Base-by-base conservation (phyloP, 78 protist genomes). In the Emiliania huxleyi region DNA sequence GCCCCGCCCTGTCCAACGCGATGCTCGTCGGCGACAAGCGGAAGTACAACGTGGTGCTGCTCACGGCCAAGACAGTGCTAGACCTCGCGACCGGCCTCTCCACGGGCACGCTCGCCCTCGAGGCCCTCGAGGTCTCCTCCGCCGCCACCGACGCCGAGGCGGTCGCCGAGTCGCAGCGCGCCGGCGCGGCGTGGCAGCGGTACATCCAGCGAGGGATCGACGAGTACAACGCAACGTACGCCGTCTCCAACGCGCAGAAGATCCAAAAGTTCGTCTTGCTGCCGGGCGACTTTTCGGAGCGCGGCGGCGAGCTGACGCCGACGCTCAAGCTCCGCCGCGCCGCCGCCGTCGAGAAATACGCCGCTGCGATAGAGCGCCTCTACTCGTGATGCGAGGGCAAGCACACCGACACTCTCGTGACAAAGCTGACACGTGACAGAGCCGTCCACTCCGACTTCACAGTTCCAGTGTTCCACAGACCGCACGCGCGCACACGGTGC, bases 261-360 rank as follows among this genome's bases (percentile, higher is more conserved):
- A 93, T 96, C 48, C 89, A 92, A 42, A 95, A 94, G 91, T 94
- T 45, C 91, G 90, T 56, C 73, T 90, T 96, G 38, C 87, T 93
- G 37, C 87, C 75, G 26, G 33, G 11, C 43, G 97, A 96, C 48
- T 94, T 94, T 38, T 37, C 52, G 37, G 94, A 94, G 0, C 56
- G 75, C 25, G 93, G 94, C 6, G 94, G 94, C 12, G 95, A 93
- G 88, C 79, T 96, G 15, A 95, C 97, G 25, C 95, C 98, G 81
- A 96, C 98, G 11, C 92, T 95, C 49, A 96, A 96, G 95, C 88
- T 95, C 81, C 93, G 94, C 90, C 96, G 98, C 46, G 77, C 45
- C 84, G 69, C 90, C 56, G 94, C 95, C 77, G 23, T 33, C 71
- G 71, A 79, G 15, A 79, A 79, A 15, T 40, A 79, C 18, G 85